phyloP scores from a whole-genome alignment of 1,284 basidiomycete genomes.

The Malassezia arunalokei region DNA sequence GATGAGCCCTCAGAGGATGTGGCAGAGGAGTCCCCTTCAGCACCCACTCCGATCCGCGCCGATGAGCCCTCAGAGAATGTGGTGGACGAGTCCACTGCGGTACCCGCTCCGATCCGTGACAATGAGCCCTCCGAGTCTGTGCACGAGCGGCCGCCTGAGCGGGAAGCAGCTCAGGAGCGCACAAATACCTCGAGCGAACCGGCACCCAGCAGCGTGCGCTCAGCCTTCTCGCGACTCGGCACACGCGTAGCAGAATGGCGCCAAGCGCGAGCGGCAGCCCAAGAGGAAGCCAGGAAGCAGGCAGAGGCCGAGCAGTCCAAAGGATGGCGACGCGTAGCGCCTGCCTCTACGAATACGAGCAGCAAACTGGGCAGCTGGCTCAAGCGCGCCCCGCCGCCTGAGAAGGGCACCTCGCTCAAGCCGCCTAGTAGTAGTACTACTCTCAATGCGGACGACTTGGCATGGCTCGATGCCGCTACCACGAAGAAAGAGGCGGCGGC shows the following conservation, averaged over 20 bases:
- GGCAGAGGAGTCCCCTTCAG: not conserved
- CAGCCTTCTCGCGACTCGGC: not conserved
- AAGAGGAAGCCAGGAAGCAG: not conserved
- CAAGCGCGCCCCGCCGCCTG: not conserved
- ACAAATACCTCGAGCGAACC: not conserved
- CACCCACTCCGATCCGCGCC: not conserved
- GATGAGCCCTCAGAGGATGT: not conserved
- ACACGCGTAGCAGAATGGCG: constrained; percentile 7
- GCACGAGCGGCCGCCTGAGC: not conserved
- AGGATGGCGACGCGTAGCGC: constrained; percentile 7
- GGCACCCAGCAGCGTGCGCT: not conserved
- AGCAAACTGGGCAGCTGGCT: not conserved
- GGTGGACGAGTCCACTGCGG: not conserved
- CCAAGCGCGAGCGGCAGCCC: not conserved
- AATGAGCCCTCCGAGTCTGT: not conserved
- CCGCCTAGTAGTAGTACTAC: not conserved
- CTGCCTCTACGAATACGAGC: not conserved
- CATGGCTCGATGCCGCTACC: constrained; percentile 12
- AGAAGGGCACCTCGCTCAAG: not conserved
- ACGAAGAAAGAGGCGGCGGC: not conserved
- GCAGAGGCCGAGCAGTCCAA: constrained; percentile 1
- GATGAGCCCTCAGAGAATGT: not conserved
- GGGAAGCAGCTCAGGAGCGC: not conserved
- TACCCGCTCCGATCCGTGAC: not conserved
- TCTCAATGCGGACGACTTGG: constrained; percentile 6